phyloP scores from a whole-genome alignment of 345 rosid genomes.

The Acer negundo region DNA sequence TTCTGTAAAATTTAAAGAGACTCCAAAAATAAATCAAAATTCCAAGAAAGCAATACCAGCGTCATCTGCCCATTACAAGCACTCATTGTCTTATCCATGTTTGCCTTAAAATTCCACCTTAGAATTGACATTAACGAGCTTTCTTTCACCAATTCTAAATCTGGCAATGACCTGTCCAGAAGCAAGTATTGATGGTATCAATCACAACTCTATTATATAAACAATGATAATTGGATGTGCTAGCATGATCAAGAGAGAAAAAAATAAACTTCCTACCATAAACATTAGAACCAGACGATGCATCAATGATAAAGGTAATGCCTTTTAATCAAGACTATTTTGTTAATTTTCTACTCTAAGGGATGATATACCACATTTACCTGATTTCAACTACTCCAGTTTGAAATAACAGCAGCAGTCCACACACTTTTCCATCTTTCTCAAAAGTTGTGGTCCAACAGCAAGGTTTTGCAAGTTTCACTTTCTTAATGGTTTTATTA shows the following conservation, averaged over 20 bases:
- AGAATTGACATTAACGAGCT: slow-evolving; percentile 47
- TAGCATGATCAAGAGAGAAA: background rate
- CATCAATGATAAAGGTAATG: slow-evolving; percentile 1
- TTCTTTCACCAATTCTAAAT: slow-evolving; percentile 50
- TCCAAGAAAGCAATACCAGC: slow-evolving; percentile 34
- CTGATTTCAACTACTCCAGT: slow-evolving; percentile 52
- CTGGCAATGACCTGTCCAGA: slow-evolving; percentile 48
- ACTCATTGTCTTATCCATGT: slow-evolving; percentile 51
- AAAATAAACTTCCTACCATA: background rate
- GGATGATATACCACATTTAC: slow-evolving; percentile 21
- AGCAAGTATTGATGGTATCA: slow-evolving; percentile 8
- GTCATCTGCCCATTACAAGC: slow-evolving; percentile 41
- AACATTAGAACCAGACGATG: background rate
- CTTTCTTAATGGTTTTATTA: slow-evolving; percentile 34
- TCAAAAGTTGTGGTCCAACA: slow-evolving; percentile 50
- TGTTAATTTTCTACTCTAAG: background rate
- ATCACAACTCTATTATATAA: background rate
- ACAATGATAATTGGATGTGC: background rate
- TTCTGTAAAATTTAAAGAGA: background rate
- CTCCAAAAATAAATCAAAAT: background rate
- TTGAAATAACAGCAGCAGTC: slow-evolving; percentile 47
- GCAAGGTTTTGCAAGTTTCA: slow-evolving; percentile 45
- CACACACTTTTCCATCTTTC: slow-evolving; percentile 43
- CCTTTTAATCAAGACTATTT: slow-evolving; percentile 7
- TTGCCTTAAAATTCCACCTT: slow-evolving; percentile 57